Base-by-base conservation (phyloP, 768 basidiomycete species). In the Tephrocybe sp. region DNA sequence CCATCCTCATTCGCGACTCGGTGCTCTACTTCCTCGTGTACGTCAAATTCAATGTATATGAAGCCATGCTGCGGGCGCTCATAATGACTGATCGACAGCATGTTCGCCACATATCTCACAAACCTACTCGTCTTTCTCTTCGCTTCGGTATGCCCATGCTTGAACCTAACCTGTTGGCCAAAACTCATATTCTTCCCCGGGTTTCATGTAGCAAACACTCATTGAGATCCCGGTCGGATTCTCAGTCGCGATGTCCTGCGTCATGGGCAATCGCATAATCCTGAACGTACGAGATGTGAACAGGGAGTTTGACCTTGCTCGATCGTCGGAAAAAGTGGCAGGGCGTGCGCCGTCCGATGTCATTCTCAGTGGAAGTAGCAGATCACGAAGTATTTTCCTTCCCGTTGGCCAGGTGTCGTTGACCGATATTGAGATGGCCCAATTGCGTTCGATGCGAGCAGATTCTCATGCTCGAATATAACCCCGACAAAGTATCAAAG, bases 11-110 rank as follows among this genome's bases (percentile, higher is more conserved):
- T 16, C 69, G 80, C 18, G 83, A 83, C 61, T 82, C 79, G 1
- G 62, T 83, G 21, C 55, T 78, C 5, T 83, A 82, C 53, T 84
- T 82, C 57, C 58, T 83, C 7, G 68, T 80, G 82, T 83, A n/a
- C n/a, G n/a, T n/a, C n/a, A n/a, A 60, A 59, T 79, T 66, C n/a
- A 25, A 43, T 16, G 18, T 52, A 8, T 4, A 34, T 21, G 11
- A 44, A 9, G 8, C 47, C 9, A 19, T 18, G 27, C 1, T 26
- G 3, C 22, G 4, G 16, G 12, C 18, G 18, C 16, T 9, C 28
- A 13, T 31, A 35, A 37, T 37, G 32, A 42, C 40, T 46, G 39
- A 30, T 43, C 44, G 9, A 31, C 55, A 84, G 82, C 3, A 77
- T 83, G 58, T 79, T 78, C 58, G 73, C 71, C 2, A 79, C 81